A percentile compares a stretch with the other conserved stretches of the same genome.
Evolutionary conservation across 169 alveolate genomes (phyloP).

Genomic region (Cyclospora cayetanensis): DNA sequence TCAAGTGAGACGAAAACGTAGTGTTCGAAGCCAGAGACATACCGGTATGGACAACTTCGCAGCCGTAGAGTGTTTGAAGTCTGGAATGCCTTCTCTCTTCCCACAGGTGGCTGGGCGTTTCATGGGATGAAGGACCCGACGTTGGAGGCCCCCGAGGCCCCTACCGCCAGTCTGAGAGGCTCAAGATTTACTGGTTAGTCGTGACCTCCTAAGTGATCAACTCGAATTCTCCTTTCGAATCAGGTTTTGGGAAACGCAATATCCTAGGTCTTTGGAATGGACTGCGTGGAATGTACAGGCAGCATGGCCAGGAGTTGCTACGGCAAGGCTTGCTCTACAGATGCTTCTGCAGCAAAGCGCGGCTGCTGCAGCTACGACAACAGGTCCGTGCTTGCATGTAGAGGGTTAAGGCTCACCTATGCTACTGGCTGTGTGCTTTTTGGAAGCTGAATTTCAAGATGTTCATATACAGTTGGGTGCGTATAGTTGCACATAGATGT

Average conservation of each 20-base stretch:
- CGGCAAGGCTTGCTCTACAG: conserved; percentile 80
- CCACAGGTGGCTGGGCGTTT: conserved; percentile 83
- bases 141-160: conserved; percentile 79
- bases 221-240: too few relatives aligned
- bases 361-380: conserved; percentile 72
- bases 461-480: too few relatives aligned
- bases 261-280: too few relatives aligned
- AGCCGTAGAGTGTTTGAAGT: background rate
- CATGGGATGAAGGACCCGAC: conserved; percentile 86
- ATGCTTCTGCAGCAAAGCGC: conserved; percentile 83
- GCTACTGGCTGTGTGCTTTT: background rate
- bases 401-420: background rate
- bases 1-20: conserved; percentile 72
- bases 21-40: too few relatives aligned
- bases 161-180: conserved; percentile 84
- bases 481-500: background rate
- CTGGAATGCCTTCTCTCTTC: too few relatives aligned
- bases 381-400: conserved; percentile 44
- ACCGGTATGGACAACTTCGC: too few relatives aligned
- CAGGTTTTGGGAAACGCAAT: too few relatives aligned
- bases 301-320: conserved; percentile 78
- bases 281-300: conserved; percentile 59
- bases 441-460: background rate
- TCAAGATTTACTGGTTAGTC: conserved; percentile 75
- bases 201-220: background rate